Evolutionary conservation across 192 early-diverging fungal species (phyloP).

Genomic region (Backusella tarrabulga): DNA sequence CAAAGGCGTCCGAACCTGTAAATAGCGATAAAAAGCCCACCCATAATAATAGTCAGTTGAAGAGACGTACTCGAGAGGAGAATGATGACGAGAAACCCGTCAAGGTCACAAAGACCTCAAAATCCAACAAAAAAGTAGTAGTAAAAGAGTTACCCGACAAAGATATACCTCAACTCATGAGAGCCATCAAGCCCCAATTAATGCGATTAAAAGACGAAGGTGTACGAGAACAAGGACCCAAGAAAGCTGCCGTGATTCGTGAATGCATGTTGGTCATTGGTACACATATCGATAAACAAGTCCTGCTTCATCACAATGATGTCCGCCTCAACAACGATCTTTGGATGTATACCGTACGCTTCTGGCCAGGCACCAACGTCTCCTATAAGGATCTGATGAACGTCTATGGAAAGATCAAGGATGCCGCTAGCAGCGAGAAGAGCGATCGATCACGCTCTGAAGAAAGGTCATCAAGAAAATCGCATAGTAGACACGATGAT

Average conservation of each 20-base stretch:
- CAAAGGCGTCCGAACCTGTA: neutral
- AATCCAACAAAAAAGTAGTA: neutral
- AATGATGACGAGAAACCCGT: neutral
- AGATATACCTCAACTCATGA: conserved; percentile 66
- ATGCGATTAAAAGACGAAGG: conserved; percentile 51
- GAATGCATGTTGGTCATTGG: conserved; percentile 57
- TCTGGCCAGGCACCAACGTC: conserved; percentile 60
- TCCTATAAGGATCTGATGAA: conserved; percentile 51
- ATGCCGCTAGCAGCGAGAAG: conserved; percentile 3
- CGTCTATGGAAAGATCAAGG: conserved; percentile 50
- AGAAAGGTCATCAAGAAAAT: neutral
- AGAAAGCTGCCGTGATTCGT: conserved; percentile 48
- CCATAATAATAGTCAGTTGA: neutral
- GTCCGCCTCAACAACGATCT: conserved; percentile 46
- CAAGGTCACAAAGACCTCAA: neutral
- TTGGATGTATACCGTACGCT: conserved; percentile 72
- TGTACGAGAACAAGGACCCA: conserved; percentile 23
- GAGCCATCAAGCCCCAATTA: conserved; percentile 62
- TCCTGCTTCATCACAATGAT: conserved; percentile 27
- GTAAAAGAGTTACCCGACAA: conserved; percentile 36
- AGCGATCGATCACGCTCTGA: conserved; percentile 23
- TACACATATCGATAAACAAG: conserved; percentile 46
- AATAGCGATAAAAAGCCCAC: neutral
- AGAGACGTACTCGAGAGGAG: conserved; percentile 8
- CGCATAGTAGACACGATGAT: neutral